These are phyloP conservation scores for Blastobotrys niveus DNA, from an alignment of 1,139 yeast genomes.

Conservation along the genomic window DNA sequence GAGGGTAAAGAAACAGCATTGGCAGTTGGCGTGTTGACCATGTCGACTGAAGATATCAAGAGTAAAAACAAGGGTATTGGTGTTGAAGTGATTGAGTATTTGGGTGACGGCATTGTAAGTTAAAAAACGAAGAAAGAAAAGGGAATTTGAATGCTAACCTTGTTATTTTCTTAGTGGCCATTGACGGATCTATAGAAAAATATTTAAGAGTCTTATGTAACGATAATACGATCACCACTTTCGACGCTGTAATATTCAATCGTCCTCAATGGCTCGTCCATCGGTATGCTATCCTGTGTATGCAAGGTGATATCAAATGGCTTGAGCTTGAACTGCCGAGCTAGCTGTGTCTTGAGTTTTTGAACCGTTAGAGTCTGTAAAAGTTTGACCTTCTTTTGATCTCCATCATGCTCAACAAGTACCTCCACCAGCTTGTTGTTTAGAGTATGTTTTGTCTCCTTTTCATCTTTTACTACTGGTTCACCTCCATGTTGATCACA, in stretches of 20 bases:
- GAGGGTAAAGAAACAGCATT: constrained; percentile 90
- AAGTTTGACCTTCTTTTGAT: constrained; percentile 16
- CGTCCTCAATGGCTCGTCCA: constrained; percentile 8
- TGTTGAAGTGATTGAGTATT: constrained; percentile 73
- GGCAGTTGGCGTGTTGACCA: constrained; percentile 78
- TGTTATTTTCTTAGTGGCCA: constrained; percentile 4
- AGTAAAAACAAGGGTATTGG: constrained; percentile 83
- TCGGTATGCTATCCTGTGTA: background rate
- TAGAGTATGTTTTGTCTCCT: constrained; percentile 15
- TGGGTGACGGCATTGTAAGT: constrained; percentile 73
- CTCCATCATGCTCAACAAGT: constrained; percentile 16
- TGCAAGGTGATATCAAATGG: constrained; percentile 17
- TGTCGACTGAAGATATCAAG: constrained; percentile 90
- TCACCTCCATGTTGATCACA: constrained; percentile 31
- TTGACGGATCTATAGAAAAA: constrained; percentile 8
- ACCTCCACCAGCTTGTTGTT: constrained; percentile 20
- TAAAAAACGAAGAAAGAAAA: background rate
- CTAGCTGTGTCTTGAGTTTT: constrained; percentile 23
- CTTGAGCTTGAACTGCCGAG: constrained; percentile 17
- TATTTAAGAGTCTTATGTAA: background rate
- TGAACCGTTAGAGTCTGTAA: constrained; percentile 22
- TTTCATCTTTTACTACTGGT: constrained; percentile 20
- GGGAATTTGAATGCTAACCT: too few relatives aligned
- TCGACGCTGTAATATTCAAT: constrained; percentile 8
- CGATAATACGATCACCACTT: background rate